These are phyloP conservation scores for Tuber microsphaerosporum DNA, from an alignment of 495 filamentous ascomycete species.

Conservation along the genomic window DNA sequence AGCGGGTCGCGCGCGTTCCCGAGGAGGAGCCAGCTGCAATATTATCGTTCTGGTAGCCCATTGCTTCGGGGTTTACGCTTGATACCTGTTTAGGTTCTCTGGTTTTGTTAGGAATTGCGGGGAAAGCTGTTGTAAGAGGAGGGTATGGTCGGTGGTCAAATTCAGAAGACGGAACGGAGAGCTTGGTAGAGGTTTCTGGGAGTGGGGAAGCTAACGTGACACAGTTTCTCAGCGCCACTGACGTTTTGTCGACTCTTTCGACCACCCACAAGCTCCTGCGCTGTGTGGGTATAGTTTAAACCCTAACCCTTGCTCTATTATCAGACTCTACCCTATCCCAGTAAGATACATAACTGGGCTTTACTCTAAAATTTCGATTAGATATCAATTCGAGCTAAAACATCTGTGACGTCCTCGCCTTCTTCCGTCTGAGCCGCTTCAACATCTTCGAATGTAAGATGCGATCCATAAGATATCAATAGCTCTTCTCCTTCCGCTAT, in stretches of 20 bases:
- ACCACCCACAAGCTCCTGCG: background rate
- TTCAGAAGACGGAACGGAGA: background rate
- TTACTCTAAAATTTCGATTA: conserved; percentile 1
- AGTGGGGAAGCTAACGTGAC: background rate
- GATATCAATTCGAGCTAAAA: conserved; percentile 24
- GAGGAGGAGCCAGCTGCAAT: conserved; percentile 3
- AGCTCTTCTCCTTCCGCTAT: conserved; percentile 52
- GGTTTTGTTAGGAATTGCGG: background rate
- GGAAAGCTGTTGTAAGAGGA: background rate
- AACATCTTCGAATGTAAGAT: conserved; percentile 51
- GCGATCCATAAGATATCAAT: conserved; percentile 52
- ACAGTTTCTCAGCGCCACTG: background rate
- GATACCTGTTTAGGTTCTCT: conserved; percentile 3
- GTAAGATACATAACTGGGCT: background rate
- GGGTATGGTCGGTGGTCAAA: background rate
- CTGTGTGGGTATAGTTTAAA: background rate
- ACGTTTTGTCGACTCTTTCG: conserved; percentile 3
- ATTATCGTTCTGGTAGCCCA: conserved; percentile 14
- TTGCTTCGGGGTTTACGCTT: conserved; percentile 15
- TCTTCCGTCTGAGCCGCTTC: conserved; percentile 36
- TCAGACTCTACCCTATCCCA: background rate
- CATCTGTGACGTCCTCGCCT: conserved; percentile 13
- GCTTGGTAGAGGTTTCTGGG: background rate
- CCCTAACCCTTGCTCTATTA: background rate
- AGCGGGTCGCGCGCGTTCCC: conserved; percentile 18